A percentile compares a stretch with the other conserved stretches of the same genome.
Evolutionary conservation across 495 filamentous ascomycete species (phyloP).

Genomic region (Tuber indicum): DNA sequence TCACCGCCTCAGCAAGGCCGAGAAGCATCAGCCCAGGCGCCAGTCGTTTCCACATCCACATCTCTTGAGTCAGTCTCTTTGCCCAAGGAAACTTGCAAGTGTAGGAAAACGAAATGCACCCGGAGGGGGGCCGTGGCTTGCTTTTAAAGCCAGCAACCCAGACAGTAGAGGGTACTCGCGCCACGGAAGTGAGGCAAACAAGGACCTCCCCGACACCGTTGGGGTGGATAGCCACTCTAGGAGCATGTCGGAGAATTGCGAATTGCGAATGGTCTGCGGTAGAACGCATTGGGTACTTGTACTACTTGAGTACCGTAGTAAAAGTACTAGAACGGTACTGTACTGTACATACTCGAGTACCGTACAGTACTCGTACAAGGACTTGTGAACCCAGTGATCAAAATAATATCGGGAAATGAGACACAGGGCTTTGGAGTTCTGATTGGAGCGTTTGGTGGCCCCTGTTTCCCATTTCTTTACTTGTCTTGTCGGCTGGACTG

Average conservation of each 20-base stretch:
- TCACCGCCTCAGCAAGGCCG: slow-evolving; percentile 16
- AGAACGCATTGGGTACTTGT: neutral
- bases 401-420: neutral
- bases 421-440: neutral
- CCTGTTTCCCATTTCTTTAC: neutral
- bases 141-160: neutral
- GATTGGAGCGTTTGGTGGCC: neutral
- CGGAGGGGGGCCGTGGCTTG: neutral
- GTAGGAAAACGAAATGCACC: neutral
- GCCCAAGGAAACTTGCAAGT: neutral
- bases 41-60: slow-evolving; percentile 17
- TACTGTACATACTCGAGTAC: too few relatives aligned
- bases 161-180: neutral
- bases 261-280: neutral
- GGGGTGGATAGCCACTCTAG: neutral
- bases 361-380: neutral
- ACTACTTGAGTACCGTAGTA: too few relatives aligned
- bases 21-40: slow-evolving; percentile 15
- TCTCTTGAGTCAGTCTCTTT: neutral
- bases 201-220: neutral
- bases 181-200: neutral
- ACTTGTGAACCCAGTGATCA: too few relatives aligned
- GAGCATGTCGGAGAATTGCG: neutral
- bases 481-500: too few relatives aligned
- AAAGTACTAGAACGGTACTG: too few relatives aligned